Conservation (phyloP, 2,329 filamentous ascomycete genomes). For the Lecanosticta acicola region DNA sequence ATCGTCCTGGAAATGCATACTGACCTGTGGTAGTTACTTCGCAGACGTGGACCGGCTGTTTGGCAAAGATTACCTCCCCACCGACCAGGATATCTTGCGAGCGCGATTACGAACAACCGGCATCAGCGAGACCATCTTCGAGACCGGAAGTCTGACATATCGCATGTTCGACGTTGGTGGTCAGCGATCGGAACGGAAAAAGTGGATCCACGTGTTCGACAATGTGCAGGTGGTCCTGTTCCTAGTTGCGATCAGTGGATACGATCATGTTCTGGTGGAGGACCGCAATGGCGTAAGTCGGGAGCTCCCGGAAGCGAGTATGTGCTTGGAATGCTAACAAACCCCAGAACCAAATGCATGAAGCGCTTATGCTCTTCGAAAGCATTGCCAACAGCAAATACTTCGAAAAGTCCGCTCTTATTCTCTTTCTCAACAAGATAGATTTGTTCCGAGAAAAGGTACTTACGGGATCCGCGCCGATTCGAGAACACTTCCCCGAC, state of each 20-base stretch:
- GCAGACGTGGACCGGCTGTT: conserved; percentile 58
- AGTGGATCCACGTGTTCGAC: conserved; percentile 96
- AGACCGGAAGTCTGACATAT: conserved; percentile 85
- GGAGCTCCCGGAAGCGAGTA: not conserved
- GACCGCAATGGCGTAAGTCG: conserved; percentile 83
- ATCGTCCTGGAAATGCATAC: not conserved
- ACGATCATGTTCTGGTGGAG: conserved; percentile 92
- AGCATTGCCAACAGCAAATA: conserved; percentile 50
- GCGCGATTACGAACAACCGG: conserved; percentile 87
- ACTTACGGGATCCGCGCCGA: conserved; percentile 41
- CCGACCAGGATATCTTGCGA: conserved; percentile 81
- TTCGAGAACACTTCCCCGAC: conserved; percentile 47
- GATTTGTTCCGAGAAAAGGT: conserved; percentile 50
- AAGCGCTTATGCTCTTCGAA: conserved; percentile 50
- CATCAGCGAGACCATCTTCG: conserved; percentile 92
- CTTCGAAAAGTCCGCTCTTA: conserved; percentile 48
- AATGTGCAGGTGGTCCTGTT: conserved; percentile 90
- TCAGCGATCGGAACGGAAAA: conserved; percentile 88
- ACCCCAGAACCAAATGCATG: conserved; percentile 51
- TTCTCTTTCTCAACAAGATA: conserved; percentile 51
- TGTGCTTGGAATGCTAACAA: conserved; percentile 1
- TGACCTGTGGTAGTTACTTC: conserved; percentile 62
- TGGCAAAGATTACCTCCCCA: conserved; percentile 71
- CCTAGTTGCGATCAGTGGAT: conserved; percentile 90
- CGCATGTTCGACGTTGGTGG: conserved; percentile 96